phyloP scores from a whole-genome alignment of 2,329 filamentous ascomycete genomes.

The Nemania abortiva region DNA sequence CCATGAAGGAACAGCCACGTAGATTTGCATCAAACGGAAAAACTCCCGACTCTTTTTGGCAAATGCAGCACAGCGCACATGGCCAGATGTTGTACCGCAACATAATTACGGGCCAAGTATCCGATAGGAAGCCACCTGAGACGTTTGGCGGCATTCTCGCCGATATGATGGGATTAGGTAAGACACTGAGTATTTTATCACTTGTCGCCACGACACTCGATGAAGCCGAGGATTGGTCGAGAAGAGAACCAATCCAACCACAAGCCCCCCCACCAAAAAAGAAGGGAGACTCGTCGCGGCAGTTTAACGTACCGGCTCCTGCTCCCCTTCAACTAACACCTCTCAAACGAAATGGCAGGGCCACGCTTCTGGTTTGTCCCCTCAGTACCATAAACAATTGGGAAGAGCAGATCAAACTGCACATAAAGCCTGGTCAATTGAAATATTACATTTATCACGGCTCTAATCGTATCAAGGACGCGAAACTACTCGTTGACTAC shows the following conservation, averaged over 20 bases:
- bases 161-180: conserved; percentile 91
- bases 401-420: conserved; percentile 90
- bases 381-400: conserved; percentile 94
- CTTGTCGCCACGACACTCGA: conserved; percentile 75
- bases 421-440: conserved; percentile 74
- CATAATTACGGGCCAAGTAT: conserved; percentile 81
- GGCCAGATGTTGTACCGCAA: conserved; percentile 78
- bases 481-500: conserved; percentile 75
- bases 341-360: conserved; percentile 76
- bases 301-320: conserved; percentile 57
- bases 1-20: conserved; percentile 77
- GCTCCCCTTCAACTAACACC: conserved; percentile 62
- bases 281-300: conserved; percentile 51
- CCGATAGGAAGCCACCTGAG: conserved; percentile 71
- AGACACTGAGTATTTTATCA: conserved; percentile 86
- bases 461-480: conserved; percentile 76
- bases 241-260: conserved; percentile 64
- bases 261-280: conserved; percentile 55
- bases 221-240: conserved; percentile 73
- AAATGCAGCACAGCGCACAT: conserved; percentile 63
- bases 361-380: conserved; percentile 88
- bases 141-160: conserved; percentile 80
- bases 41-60: conserved; percentile 82
- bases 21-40: conserved; percentile 67
- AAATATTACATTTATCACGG: conserved; percentile 91